Base-by-base conservation (phyloP, 208 protist species). In the Trypanosoma brucei region DNA sequence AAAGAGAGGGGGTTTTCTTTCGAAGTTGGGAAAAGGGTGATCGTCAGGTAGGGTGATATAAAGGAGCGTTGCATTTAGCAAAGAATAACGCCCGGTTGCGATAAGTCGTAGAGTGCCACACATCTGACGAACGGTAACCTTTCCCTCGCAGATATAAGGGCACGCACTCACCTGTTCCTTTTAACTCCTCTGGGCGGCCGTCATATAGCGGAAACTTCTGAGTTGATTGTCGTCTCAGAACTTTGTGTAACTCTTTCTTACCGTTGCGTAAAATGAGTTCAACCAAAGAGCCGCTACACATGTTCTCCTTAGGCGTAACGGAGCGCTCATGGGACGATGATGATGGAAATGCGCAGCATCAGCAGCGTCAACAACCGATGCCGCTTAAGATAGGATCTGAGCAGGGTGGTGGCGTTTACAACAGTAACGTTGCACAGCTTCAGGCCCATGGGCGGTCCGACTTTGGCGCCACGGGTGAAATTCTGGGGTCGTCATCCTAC, bases 301-400 rank as follows among this genome's bases (percentile, higher is more conserved):
- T 63, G 65, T 63, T 59, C 35, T 63, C 65, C 13, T 62, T 63
- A 58, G 65, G 55, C 9, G 38, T 56, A 39, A 56, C 48, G 39
- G 65, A 70, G 50, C 55, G 50, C 65, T 52, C 65, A 34, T 70
- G 65, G 65, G 56, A 63, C 37, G 65, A 63, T 45, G 65, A 58
- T 9, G 65, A 58, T 37, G 56, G 49, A 1, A n/a, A 34, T 45
- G 5, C 60, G 11, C 45, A 55, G 11, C 48, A 55, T 7, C 14
- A 7, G 2, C 39, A 37, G 22, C 22, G 22, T 22, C 22, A 22
- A 22, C 55, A 46, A 36, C 53, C 3, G 31, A 13, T 11, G 34
- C 22, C 5, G 44, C 39, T 46, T 46, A 46, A 46, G 11, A 0
- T 46, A 46, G 42, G 42, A 46, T 46, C 42, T 46, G 42, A 46